Base-by-base conservation (phyloP, 2,329 filamentous ascomycete species). In the Podosphaera fusca region DNA sequence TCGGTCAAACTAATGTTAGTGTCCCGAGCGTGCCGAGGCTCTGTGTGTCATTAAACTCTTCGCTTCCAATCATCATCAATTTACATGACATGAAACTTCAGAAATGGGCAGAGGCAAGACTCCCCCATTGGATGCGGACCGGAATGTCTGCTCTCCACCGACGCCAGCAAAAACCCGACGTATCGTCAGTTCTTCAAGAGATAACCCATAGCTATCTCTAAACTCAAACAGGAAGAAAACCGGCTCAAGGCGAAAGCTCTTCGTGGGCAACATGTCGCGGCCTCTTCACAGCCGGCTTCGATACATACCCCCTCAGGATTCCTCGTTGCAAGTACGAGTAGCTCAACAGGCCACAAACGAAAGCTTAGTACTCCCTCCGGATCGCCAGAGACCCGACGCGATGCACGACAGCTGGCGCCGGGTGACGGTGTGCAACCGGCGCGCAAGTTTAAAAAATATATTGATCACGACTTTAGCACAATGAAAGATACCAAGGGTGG, bases 401-500 rank as follows among this genome's bases (percentile, higher is more conserved):
- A 92, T 74, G 85, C 80, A 4, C 75, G 80, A 54, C 71, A 58
- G n/a, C 50, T 52, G 1, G 58, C 56, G 8, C 55, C 56, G 30
- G 61, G 63, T 35, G 61, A 63, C 7, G 59, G 59, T 1, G 63
- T 64, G 55, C 81, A 81, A 57, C 84, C 90, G 0, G 86, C 87
- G 45, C 79, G 82, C 65, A 95, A 94, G 66, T 95, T 96, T 63
- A 81, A 85, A 59, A 90, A 92, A 68, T 96, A 85, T 67, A 89
- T 98, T 66, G 92, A 98, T 67, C 96, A 95, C 71, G 92, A 98
- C 69, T 92, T 98, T 71, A 90, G 85, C 67, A 85, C 90, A 71
- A 96, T 98, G 88, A 94, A 84, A 5, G 92, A 98, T 69, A 96
- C 90, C 0, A 95, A 95, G 67, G 92, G 92, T 60, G 92, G 92